Conservation (phyloP, 2,329 filamentous ascomycete genomes). For the Curvularia lunata region DNA sequence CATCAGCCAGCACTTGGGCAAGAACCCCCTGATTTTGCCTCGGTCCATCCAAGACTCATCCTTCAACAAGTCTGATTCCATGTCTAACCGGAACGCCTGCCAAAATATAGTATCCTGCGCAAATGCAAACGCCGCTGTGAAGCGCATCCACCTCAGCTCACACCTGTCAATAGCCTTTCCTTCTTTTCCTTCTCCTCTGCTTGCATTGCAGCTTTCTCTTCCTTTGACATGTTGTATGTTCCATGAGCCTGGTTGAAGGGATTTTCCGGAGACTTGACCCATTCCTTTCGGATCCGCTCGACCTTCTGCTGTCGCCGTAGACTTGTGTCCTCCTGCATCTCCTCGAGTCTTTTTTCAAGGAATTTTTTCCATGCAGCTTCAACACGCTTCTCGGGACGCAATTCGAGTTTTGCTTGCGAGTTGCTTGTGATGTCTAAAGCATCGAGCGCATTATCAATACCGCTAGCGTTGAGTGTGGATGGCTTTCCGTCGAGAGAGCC, state of each 20-base stretch:
- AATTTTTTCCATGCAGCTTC: conserved; percentile 84
- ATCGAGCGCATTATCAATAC: conserved; percentile 93
- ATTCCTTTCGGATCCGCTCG: conserved; percentile 86
- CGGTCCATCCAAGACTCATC: conserved; percentile 5
- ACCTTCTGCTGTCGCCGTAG: conserved; percentile 83
- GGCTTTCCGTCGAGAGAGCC: conserved; percentile 52
- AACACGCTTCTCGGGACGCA: conserved; percentile 85
- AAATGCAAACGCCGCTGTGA: conserved; percentile 1
- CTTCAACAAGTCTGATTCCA: conserved; percentile 6
- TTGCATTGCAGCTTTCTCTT: conserved; percentile 73
- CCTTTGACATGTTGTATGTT: conserved; percentile 76
- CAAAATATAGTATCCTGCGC: conserved; percentile 11
- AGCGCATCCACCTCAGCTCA: conserved; percentile 9
- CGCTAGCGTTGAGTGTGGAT: conserved; percentile 74
- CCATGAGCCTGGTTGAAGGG: conserved; percentile 88
- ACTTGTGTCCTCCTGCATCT: conserved; percentile 86
- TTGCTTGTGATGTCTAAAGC: conserved; percentile 73
- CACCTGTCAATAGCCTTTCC: conserved; percentile 67
- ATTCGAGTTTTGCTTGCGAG: conserved; percentile 76
- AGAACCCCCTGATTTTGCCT: conserved; percentile 4
- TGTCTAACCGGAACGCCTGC: conserved; percentile 26
- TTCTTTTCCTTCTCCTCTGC: conserved; percentile 74
- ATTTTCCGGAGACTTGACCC: conserved; percentile 92
- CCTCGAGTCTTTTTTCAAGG: conserved; percentile 78
- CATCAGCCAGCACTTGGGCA: neutral